These are phyloP conservation scores for Xerocomus nothofagi DNA, from an alignment of 1,284 basidiomycete genomes.

Conservation along the genomic window DNA sequence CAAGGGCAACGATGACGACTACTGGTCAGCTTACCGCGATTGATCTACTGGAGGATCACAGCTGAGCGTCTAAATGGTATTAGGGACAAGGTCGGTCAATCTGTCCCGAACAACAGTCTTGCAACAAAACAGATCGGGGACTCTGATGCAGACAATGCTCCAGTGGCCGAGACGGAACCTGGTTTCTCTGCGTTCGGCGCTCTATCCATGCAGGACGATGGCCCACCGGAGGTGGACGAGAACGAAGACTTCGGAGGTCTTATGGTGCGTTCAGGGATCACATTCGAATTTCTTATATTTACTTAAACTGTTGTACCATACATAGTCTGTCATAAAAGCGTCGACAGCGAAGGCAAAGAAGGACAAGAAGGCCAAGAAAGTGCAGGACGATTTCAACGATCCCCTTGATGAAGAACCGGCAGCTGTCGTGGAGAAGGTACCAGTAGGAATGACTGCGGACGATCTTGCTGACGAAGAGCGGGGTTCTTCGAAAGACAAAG, in stretches of 20 bases:
- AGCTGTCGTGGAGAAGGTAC: conserved; percentile 40
- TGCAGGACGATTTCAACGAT: conserved; percentile 33
- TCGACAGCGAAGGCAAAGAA: conserved; percentile 56
- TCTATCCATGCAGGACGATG: conserved; percentile 46
- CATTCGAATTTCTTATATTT: conserved; percentile 1
- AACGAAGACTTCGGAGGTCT: conserved; percentile 79
- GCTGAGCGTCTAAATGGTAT: conserved; percentile 11
- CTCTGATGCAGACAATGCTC: conserved; percentile 43
- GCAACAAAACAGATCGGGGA: conserved; percentile 39
- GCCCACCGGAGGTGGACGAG: conserved; percentile 56
- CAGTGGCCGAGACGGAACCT: conserved; percentile 29
- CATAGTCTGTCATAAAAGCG: conserved; percentile 59
- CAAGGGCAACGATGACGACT: conserved; percentile 82
- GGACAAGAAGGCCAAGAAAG: conserved; percentile 61
- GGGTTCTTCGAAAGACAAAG: conserved; percentile 57
- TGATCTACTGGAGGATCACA: conserved; percentile 15
- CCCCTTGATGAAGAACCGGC: conserved; percentile 35
- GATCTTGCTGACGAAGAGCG: conserved; percentile 70
- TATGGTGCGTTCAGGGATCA: conserved; percentile 59
- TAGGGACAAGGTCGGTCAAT: conserved; percentile 71
- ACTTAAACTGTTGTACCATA: conserved; percentile 4
- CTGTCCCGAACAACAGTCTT: conserved; percentile 48
- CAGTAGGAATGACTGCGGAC: conserved; percentile 57
- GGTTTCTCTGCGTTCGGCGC: conserved; percentile 57
- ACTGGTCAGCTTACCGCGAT: conserved; percentile 59